Base-by-base conservation (phyloP, 768 basidiomycete genomes). In the Lactarius tabidus region DNA sequence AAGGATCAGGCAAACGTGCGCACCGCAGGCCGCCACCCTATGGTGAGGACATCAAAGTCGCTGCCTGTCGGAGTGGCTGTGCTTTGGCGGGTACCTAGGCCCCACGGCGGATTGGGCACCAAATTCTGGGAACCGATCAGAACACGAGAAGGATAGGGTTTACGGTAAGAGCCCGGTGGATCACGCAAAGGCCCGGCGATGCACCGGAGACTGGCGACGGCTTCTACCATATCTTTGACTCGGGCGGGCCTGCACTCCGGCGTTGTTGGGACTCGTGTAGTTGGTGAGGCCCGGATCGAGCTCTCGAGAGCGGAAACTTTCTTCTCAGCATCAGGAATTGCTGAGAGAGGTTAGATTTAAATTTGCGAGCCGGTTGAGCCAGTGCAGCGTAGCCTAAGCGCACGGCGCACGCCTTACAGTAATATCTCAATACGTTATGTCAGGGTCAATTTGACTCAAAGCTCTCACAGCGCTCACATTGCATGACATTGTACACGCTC, bases 241-340 rank as follows among this genome's bases (percentile, higher is more conserved):
- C n/a, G n/a, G n/a, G 17, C 55, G 59, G 14, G 51, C 48, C n/a
- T 65, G 45, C 10, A 62, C 17, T 12, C 43, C 65, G 26, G 12
- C 28, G 26, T 62, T 58, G 31, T 62, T 26, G 26, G 39, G 3
- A 41, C 17, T 54, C 9, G 60, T 17, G 10, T 29, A 51, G 28
- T 57, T 18, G n/a, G n/a, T n/a, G n/a, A n/a, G 23, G 6, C 28
- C 18, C 29, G 55, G 23, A 61, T 61, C 6, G 51, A 36, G 52
- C 10, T 26, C 33, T 62, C 57, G 9, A 66, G 60, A 31, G 48
- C 52, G 4, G 39, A 53, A 57, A 62, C 53, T 57, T 54, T 62
- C 6, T 43, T 48, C 28, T 66, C 60, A 6, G 62, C 60, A 29
- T 66, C 65, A 66, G 60, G 57, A 66, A 54, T 20, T 62, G n/a